Evolutionary conservation across 129 eudicot species (phyloP).

Genomic region (Smallanthus sonchifolius): DNA sequence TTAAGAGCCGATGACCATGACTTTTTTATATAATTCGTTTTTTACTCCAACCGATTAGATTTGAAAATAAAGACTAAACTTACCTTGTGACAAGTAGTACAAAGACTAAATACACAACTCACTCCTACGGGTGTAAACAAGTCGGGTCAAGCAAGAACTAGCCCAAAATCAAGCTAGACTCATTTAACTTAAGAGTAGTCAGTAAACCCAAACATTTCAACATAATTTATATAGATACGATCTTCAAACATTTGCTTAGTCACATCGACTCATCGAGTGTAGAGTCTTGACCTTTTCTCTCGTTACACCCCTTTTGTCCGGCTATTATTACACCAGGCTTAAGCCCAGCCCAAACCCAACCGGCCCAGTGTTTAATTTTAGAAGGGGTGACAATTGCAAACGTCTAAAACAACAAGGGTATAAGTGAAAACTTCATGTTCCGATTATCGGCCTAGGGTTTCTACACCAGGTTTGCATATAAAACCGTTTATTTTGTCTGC

Average conservation of each 20-base stretch:
- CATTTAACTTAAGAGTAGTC: background rate
- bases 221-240: no score
- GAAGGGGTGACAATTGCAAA: background rate
- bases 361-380: background rate
- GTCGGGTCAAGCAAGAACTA: no score
- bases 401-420: background rate
- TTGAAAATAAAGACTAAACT: background rate
- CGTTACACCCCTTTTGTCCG: no score
- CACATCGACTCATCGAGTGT: no score
- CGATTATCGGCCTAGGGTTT: slow-evolving; percentile 17
- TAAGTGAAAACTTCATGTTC: background rate
- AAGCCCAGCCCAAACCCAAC: background rate
- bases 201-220: no score
- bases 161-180: no score
- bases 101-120: background rate
- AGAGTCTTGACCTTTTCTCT: no score
- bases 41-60: no score
- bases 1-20: no score
- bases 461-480: slow-evolving; percentile 14
- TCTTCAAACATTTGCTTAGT: no score
- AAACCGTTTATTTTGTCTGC: slow-evolving; percentile 12
- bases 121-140: background rate
- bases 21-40: no score
- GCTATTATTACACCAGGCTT: background rate
- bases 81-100: background rate